phyloP scores from a whole-genome alignment of 2,329 filamentous ascomycete species.

The Claviceps sp. region DNA sequence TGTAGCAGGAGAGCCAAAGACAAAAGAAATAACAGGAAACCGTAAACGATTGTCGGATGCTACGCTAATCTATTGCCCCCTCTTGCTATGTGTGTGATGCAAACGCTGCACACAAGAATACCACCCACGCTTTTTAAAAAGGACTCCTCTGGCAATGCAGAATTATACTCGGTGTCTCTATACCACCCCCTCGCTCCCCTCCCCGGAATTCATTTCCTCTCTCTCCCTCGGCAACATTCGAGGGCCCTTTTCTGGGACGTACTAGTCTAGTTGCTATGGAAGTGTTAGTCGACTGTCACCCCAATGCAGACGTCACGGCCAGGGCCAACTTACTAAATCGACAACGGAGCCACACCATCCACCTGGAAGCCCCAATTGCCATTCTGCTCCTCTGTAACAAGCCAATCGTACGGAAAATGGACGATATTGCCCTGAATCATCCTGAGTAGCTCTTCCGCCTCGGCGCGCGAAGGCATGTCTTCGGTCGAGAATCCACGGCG shows the following conservation, averaged over 20 bases:
- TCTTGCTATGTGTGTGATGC: neutral
- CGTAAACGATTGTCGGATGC: no score
- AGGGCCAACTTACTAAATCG: constrained; percentile 69
- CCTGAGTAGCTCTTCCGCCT: constrained; percentile 69
- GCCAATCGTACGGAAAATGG: constrained; percentile 91
- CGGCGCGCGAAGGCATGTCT: constrained; percentile 59
- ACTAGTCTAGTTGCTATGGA: constrained; percentile 1
- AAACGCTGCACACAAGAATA: no score
- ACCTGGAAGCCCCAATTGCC: constrained; percentile 96
- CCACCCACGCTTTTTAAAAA: neutral
- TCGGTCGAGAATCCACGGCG: constrained; percentile 54
- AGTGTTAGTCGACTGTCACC: neutral
- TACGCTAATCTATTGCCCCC: no score
- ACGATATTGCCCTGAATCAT: constrained; percentile 82
- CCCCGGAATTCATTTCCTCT: no score
- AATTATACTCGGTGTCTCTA: constrained; percentile 19
- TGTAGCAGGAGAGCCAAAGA: no score
- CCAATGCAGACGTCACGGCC: no score
- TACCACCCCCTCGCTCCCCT: neutral
- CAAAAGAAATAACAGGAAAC: no score
- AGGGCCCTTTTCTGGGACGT: no score
- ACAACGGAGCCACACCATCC: constrained; percentile 86
- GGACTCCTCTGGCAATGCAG: constrained; percentile 1
- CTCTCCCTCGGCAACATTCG: no score
- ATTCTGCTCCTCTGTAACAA: constrained; percentile 77